Conservation (phyloP, 768 basidiomycete species). For the Panaeolus papilionaceus region DNA sequence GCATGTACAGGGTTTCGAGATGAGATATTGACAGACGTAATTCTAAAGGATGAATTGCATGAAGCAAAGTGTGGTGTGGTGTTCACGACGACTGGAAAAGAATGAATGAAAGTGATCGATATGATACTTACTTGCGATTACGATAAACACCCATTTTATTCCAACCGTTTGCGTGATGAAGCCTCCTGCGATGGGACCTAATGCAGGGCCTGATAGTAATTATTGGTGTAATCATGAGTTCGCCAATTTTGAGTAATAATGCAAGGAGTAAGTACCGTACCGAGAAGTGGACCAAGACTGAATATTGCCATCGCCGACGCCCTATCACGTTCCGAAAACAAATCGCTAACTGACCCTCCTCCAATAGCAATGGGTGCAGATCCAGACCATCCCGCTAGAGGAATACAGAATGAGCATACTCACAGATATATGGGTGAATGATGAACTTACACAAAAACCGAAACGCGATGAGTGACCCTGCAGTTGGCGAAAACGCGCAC, state of each 20-base stretch:
- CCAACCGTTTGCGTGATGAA: conserved; percentile 65
- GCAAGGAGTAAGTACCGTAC: conserved; percentile 29
- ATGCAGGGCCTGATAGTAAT: conserved; percentile 44
- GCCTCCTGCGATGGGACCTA: conserved; percentile 73
- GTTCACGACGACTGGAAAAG: neutral
- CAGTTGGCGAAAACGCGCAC: conserved; percentile 68
- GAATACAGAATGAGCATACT: conserved; percentile 7
- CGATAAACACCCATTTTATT: conserved; percentile 64
- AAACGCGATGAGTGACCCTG: conserved; percentile 59
- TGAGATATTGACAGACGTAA: neutral
- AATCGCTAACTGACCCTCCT: conserved; percentile 67
- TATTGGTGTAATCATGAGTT: conserved; percentile 6
- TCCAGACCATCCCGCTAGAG: conserved; percentile 66
- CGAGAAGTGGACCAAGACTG: conserved; percentile 68
- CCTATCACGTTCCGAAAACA: conserved; percentile 63
- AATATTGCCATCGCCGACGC: conserved; percentile 75
- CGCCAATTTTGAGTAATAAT: neutral
- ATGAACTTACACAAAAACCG: conserved; percentile 61
- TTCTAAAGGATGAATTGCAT: neutral
- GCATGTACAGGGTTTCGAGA: neutral
- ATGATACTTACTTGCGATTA: conserved; percentile 44
- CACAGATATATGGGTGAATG: neutral
- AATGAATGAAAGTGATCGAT: neutral
- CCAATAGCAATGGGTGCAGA: conserved; percentile 72
- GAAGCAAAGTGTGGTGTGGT: neutral